Evolutionary conservation across 352 stramenopile genomes (phyloP), one percentile per base, ranked within the genome.

Genomic region (Sclerospora graminicola): DNA sequence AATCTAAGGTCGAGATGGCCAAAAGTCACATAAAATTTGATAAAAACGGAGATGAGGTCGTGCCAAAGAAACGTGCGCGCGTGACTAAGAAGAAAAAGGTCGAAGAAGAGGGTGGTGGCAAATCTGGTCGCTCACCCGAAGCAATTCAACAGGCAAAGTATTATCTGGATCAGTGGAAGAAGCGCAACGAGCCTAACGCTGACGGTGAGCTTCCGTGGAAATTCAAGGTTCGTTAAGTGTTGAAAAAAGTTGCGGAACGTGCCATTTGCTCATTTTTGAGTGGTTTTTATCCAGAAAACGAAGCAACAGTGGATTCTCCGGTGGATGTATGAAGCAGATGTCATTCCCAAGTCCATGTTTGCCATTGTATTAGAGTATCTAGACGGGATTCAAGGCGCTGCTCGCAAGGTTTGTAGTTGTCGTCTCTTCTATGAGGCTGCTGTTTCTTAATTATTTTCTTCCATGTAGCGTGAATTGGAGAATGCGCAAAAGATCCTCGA

Each of bases 301-400:
- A 85, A 88, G 51, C 79, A 90, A 61, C 60, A 77, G 38, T 90
- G 79, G 79, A 78, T 90, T 40, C 43, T 90, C 8, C 58, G 45
- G 26, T 90, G 79, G 75, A 87, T 90, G 75, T 88, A 84, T 48
- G 75, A 87, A 31, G 76, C 74, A 5, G 76, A 88, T 30, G 69
- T 90, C 19, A 69, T 89, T 24, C 61, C 75, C 37, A 90, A 90
- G 48, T 69, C 69, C n/a, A 79, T 85, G 60, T 90, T 90, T 41
- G 46, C 69, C 21, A 61, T 76, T 32, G 69, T 85, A 32, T 62
- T 90, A 15, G 64, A 87, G 48, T 90, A 88, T 42, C 54, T 90
- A 5, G 59, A 60, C 8, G 73, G 75, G 24, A 85, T 90, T 5
- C 58, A 88, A 48, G 78, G 78, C 19, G 63, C 56, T 42, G 75